Evolutionary conservation across 78 protist species (phyloP), one percentile per base, ranked within the genome.

Genomic region (Trichosphaerium sp.): DNA sequence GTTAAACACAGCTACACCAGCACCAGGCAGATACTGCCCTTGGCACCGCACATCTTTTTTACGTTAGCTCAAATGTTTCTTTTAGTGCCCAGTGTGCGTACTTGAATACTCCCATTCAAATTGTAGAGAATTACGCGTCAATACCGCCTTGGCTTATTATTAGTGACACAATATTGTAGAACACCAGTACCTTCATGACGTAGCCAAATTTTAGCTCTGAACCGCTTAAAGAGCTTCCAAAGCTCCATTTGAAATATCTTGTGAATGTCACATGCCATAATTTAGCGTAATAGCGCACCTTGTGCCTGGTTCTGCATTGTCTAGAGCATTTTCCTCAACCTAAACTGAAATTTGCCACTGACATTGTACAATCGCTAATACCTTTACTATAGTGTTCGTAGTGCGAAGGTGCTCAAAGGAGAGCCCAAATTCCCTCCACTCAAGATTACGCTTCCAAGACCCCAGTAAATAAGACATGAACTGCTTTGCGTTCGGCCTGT

Each of bases 361-460:
- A n/a, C 32, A 31, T 6, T 7, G 43, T 15, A 18, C 7, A 47
- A 23, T 18, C 39, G n/a, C n/a, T 42, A 63, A 51, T 43, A 75
- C 81, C 29, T 43, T 18, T 29, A 78, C 84, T 6, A 78, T 77
- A 7, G 84, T 78, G 60, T 78, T 78, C 47, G 74, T 78, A 10
- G 75, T 70, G 41, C 84, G 65, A 40, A 67, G 56, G 28, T 60
- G 75, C 23, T 48, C 57, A 41, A 78, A 78, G 47, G 47, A 11
- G 44, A 71, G 74, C 34, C 78, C 77, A 60, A 66, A 78, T 21
- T 78, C 77, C 47, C 65, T 65, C 84, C 84, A 78, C 39, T 78
- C 84, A 0, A 78, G 54, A 28, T 78, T 78, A 48, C 84, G 54
- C 54, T 78, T 78, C 84, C 84, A 78, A 23, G 71, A 51, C 8